These are phyloP conservation scores for Antrodiella citrinella DNA, from an alignment of 768 basidiomycete genomes.

Conservation along the genomic window DNA sequence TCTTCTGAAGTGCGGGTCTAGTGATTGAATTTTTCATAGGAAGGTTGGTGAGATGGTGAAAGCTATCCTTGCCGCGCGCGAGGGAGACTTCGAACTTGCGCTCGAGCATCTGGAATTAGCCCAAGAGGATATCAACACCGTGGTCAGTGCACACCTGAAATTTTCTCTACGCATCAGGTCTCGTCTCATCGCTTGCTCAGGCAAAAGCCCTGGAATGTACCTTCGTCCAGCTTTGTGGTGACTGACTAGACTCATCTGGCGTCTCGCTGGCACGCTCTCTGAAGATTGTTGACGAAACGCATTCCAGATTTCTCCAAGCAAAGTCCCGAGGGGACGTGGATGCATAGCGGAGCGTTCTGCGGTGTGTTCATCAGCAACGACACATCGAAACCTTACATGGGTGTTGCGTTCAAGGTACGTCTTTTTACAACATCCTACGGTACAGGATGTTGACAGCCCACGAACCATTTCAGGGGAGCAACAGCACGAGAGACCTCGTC, in stretches of 20 bases:
- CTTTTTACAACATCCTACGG: no score
- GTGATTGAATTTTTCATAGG: no score
- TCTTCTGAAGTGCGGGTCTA: background rate
- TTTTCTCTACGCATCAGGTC: background rate
- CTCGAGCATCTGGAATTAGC: background rate
- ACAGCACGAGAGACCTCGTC: background rate
- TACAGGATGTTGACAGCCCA: no score
- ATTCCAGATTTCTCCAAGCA: constrained; percentile 3
- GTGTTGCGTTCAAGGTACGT: constrained; percentile 4
- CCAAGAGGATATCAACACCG: constrained; percentile 1
- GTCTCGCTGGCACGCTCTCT: background rate
- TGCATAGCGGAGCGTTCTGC: constrained; percentile 1
- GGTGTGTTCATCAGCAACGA: constrained; percentile 4
- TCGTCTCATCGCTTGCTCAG: background rate
- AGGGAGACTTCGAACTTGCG: background rate
- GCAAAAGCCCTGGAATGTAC: constrained; percentile 6
- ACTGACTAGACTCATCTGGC: background rate
- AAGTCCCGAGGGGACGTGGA: background rate
- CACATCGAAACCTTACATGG: constrained; percentile 3
- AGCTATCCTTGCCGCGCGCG: constrained; percentile 2
- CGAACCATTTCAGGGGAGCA: constrained; percentile 8
- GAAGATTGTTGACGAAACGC: background rate
- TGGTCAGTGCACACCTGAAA: no score
- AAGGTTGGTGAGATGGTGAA: background rate
- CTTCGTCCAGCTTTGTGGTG: constrained; percentile 8